phyloP scores from a whole-genome alignment of 1,284 basidiomycete species.

The Ceratobasidium sp. region DNA sequence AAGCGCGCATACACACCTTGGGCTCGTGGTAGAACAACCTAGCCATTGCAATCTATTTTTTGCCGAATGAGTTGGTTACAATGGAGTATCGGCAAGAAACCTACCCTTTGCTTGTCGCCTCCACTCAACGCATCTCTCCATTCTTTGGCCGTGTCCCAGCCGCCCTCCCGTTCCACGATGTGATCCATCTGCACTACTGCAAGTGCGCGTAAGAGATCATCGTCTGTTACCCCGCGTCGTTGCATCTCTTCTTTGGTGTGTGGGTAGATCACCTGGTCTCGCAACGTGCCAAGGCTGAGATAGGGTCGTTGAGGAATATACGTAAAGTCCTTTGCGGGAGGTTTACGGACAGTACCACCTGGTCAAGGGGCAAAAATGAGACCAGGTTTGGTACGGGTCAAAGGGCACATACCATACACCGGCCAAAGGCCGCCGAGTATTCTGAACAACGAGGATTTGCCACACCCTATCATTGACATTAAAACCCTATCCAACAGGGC shows the following conservation, averaged over 20 bases:
- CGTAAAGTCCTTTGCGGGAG: conserved; percentile 86
- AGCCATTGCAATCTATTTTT: conserved; percentile 86
- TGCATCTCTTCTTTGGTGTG: conserved; percentile 81
- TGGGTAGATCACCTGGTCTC: conserved; percentile 90
- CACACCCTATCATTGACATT: conserved; percentile 61
- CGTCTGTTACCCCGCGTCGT: conserved; percentile 76
- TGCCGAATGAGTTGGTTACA: not conserved
- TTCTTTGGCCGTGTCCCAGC: conserved; percentile 87
- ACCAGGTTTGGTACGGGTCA: not conserved
- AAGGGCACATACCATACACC: conserved; percentile 70
- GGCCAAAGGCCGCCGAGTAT: conserved; percentile 98
- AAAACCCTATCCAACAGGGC: conserved; percentile 39
- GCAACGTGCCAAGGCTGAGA: conserved; percentile 88
- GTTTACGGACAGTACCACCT: conserved; percentile 92
- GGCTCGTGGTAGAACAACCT: conserved; percentile 95
- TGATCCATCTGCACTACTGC: conserved; percentile 83
- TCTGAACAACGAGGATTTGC: conserved; percentile 90
- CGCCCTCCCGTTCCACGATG: conserved; percentile 94
- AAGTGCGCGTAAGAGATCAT: conserved; percentile 76
- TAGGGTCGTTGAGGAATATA: conserved; percentile 97
- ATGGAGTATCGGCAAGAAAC: not conserved
- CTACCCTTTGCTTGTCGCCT: conserved; percentile 73
- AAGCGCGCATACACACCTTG: conserved; percentile 60
- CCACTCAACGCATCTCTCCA: conserved; percentile 94
- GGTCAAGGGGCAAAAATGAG: conserved; percentile 5